Evolutionary conservation across 805 yeast species (phyloP), one percentile per base, ranked within the genome.

Genomic region (Candida ipomoeae): DNA sequence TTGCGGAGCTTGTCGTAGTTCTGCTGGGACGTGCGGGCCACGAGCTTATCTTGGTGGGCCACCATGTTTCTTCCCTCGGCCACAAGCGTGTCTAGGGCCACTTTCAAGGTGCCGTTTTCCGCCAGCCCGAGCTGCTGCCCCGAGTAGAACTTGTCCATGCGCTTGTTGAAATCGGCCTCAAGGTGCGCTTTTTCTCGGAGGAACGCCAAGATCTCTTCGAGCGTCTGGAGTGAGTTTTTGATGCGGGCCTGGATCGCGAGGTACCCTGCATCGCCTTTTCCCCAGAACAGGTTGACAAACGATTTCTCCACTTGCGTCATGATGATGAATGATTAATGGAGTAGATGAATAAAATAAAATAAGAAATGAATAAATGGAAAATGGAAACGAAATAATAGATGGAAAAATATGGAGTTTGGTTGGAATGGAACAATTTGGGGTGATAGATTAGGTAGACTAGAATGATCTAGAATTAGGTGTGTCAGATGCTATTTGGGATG

Each of bases 101-200:
- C 70, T 56, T 76, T 80, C 51, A 85, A 65, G 0, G 82, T 67
- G 0, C 91, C 92, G 0, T 79, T 72, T 56, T 83, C 88, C 50
- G 70, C 73, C 2, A 78, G 62, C 1, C 90, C 91, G 3, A 82
- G 65, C 0, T 70, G 50, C 1, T 57, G 59, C 56, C 74, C 77
- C 45, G 69, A 66, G 18, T 87, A 69, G 20, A 89, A 67, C 14
- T 76, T 71, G 40, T 69, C 69, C 56, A 89, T 64, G 51, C 74
- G 76, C 49, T 79, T 77, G 36, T 83, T 69, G 60, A 87, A 87
- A 23, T 89, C 96, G 53, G 82, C 85, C 59, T 89, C 96, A 37
- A 89, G 77, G 14, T 79, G 70, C 1, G 79, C 68, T 36, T 84
- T 69, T 51, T 72, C 74, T 33, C 62, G 62, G 53, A 70, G 72